Evolutionary conservation across 2,329 filamentous ascomycete species (phyloP).

Genomic region (Cercospora canescens): DNA sequence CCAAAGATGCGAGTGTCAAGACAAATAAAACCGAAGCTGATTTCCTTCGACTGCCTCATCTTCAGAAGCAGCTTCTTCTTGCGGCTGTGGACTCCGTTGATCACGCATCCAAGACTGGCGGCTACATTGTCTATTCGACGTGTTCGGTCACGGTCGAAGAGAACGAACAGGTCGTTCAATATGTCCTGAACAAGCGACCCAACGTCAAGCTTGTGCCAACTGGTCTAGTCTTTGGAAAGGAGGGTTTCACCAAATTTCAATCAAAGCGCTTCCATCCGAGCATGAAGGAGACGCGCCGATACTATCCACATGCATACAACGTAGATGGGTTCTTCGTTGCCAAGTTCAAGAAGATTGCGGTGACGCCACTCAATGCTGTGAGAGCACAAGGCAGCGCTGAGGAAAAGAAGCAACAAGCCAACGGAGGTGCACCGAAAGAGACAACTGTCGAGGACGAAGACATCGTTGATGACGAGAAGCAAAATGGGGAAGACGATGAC

Average conservation of each 20-base stretch:
- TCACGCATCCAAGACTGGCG: conserved; percentile 86
- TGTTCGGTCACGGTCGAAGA: conserved; percentile 94
- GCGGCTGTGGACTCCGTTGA: conserved; percentile 94
- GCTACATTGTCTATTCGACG: conserved; percentile 95
- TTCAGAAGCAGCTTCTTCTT: conserved; percentile 91
- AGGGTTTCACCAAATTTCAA: conserved; percentile 87
- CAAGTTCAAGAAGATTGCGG: conserved; percentile 91
- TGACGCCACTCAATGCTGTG: conserved; percentile 64
- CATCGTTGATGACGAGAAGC: conserved; percentile 52
- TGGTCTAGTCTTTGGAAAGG: conserved; percentile 83
- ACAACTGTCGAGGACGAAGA: conserved; percentile 56
- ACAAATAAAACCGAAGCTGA: conserved; percentile 97
- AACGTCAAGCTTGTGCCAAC: conserved; percentile 94
- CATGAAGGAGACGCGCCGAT: conserved; percentile 79
- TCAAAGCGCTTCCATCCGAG: conserved; percentile 88
- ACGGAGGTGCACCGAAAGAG: conserved; percentile 29
- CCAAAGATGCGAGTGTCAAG: conserved; percentile 95
- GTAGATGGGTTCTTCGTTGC: conserved; percentile 98
- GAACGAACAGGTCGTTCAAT: conserved; percentile 91
- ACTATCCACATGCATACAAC: conserved; percentile 90
- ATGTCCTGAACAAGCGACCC: conserved; percentile 84
- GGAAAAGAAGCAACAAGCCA: conserved; percentile 32
- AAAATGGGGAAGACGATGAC: conserved; percentile 47
- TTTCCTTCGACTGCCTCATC: conserved; percentile 88
- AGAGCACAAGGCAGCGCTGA: conserved; percentile 39